phyloP scores from a whole-genome alignment of 768 basidiomycete genomes.

The Russula olivacea region DNA sequence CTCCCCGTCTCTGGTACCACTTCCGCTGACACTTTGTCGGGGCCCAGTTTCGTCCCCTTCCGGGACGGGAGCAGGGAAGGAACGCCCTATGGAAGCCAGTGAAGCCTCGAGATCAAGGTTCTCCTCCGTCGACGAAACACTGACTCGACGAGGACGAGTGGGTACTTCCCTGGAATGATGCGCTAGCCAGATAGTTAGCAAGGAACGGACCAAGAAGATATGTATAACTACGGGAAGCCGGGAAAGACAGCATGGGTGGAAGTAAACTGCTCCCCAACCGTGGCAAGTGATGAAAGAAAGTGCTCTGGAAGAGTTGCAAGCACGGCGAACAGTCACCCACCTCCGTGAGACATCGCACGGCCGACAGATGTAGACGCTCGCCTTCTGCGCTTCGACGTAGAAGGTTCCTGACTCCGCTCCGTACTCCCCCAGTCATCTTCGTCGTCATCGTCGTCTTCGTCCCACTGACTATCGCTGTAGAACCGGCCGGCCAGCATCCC shows the following conservation, averaged over 20 bases:
- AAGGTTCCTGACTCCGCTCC: constrained; percentile 33
- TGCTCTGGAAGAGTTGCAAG: background rate
- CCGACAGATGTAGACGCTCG: constrained; percentile 28
- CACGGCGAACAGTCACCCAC: constrained; percentile 2
- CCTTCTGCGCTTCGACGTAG: constrained; percentile 30
- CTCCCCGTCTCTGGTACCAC: background rate
- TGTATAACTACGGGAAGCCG: background rate
- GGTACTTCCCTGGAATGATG: constrained; percentile 26
- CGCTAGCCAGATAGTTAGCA: constrained; percentile 12
- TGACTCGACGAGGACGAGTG: constrained; percentile 18
- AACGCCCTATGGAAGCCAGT: constrained; percentile 21
- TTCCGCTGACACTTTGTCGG: background rate
- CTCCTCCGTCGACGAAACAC: constrained; percentile 25
- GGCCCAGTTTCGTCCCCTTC: constrained; percentile 19
- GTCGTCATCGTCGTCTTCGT: constrained; percentile 55
- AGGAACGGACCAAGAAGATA: background rate
- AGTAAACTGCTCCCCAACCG: background rate
- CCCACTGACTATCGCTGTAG: constrained; percentile 44
- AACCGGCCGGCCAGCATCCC: constrained; percentile 46
- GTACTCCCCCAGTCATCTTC: constrained; percentile 35
- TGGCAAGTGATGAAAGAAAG: background rate
- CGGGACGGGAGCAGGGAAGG: constrained; percentile 20
- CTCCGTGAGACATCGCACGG: constrained; percentile 16
- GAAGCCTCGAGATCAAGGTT: constrained; percentile 30
- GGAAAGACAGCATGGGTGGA: background rate